Evolutionary conservation across 805 yeast species (phyloP).

Genomic region (Starmera amethionina): DNA sequence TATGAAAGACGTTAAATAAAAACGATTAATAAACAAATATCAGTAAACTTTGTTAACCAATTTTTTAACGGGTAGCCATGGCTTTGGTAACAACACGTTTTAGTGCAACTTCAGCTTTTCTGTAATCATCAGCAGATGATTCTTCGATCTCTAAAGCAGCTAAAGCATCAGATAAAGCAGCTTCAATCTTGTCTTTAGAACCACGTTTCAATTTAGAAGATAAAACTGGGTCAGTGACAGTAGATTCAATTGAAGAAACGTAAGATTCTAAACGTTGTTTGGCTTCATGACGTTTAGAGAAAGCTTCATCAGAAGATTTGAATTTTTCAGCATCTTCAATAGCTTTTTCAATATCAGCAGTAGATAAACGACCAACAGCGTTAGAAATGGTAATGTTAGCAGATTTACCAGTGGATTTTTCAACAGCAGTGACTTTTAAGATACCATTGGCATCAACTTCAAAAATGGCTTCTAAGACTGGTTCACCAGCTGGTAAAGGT

Average conservation of each 20-base stretch:
- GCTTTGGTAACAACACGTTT: constrained; percentile 99
- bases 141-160: constrained; percentile 97
- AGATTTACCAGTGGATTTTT: constrained; percentile 97
- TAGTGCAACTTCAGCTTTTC: constrained; percentile 98
- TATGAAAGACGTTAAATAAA: no score
- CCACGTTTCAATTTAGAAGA: constrained; percentile 96
- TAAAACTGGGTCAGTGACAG: constrained; percentile 96
- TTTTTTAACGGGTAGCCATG: constrained; percentile 87
- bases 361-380: constrained; percentile 97
- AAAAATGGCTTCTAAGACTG: constrained; percentile 97
- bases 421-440: constrained; percentile 97
- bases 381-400: constrained; percentile 98
- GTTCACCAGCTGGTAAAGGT: constrained; percentile 98
- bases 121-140: constrained; percentile 90
- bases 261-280: constrained; percentile 98
- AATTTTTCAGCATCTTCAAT: constrained; percentile 97
- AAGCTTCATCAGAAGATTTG: constrained; percentile 98
- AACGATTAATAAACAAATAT: no score
- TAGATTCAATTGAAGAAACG: constrained; percentile 90
- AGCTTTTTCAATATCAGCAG: constrained; percentile 97
- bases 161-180: constrained; percentile 96
- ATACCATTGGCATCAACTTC: constrained; percentile 99
- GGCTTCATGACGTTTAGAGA: constrained; percentile 99
- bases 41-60: not conserved
- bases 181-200: constrained; percentile 94